Evolutionary conservation across 768 basidiomycete genomes (phyloP), one percentile per base, ranked within the genome.

Genomic region (Boletus pseudopeckii): DNA sequence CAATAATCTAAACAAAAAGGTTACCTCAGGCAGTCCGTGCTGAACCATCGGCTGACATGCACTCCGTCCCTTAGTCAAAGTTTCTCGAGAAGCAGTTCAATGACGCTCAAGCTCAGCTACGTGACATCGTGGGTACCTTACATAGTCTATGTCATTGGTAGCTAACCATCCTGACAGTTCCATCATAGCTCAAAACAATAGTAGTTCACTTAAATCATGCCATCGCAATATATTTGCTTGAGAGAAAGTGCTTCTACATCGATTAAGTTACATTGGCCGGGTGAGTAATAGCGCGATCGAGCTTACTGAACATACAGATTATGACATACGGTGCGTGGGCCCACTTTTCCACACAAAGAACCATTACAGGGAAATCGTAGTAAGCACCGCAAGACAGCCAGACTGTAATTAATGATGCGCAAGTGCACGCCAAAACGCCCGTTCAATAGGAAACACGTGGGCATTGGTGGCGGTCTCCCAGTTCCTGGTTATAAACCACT

Each of bases 31-130:
- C 5, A 14, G 42, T 41, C 13, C 39, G 24, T 22, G 13, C 22
- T 4, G 18, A 22, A 36, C 20, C 18, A 38, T 45, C 34, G 22
- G 33, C 47, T 53, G 30, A 57, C 22, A 0, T 44, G 20, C 14
- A 33, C 30, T 22, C n/a, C 37, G 38, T 18, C n/a, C 40, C 38
- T 26, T 54, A 94, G 92, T 79, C 84, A 24, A 95, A 95, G 72
- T 96, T 88, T 69, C 79, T 97, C 3, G 94, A 97, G 71, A 96
- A 96, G 64, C 92, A 96, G 65, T 90, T 88, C 66, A 89, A 86
- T 51, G 92, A 95, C 60, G 92, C 94, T 2, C 91, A 95, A 72
- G 75, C 75, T 20, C 93, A 94, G 65, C 74, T 96, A 48, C 83
- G 87, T 41, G 91, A 93, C 67, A 92, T 93, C 30, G 91, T 92